Percentiles rank a stretch among this genome's conserved stretches.
phyloP scores from a whole-genome alignment of 345 rosid species.

The Populus ilicifolia region DNA sequence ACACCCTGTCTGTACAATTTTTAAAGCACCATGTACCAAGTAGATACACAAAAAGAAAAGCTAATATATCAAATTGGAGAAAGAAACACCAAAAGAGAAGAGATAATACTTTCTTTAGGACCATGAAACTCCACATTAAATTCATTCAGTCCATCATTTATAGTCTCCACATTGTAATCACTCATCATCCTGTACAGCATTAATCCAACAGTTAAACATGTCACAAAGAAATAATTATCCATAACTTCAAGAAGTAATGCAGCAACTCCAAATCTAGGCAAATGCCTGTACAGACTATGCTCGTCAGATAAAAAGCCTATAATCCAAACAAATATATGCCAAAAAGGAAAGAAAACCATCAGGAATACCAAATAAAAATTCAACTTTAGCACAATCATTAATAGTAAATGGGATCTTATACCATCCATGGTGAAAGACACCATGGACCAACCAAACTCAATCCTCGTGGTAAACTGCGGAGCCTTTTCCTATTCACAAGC shows the following conservation, averaged over 20 bases:
- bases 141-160: conserved; percentile 68
- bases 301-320: background rate
- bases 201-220: conserved; percentile 13
- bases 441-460: background rate
- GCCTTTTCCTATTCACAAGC: background rate
- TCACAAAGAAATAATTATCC: background rate
- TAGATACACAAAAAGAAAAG: background rate
- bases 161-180: conserved; percentile 65
- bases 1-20: background rate
- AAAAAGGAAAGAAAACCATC: background rate
- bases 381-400: background rate
- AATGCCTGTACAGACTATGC: background rate
- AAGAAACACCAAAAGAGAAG: conserved; percentile 10
- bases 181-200: conserved; percentile 67
- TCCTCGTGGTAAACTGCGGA: background rate
- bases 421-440: background rate
- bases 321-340: background rate
- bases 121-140: conserved; percentile 71
- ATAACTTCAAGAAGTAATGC: background rate
- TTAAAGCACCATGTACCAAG: background rate
- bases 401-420: background rate
- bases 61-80: background rate
- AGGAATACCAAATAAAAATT: background rate
- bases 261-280: background rate
- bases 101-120: conserved; percentile 62